Conservation (phyloP, 2,329 filamentous ascomycete species). For the Sphaerulina populicola region DNA sequence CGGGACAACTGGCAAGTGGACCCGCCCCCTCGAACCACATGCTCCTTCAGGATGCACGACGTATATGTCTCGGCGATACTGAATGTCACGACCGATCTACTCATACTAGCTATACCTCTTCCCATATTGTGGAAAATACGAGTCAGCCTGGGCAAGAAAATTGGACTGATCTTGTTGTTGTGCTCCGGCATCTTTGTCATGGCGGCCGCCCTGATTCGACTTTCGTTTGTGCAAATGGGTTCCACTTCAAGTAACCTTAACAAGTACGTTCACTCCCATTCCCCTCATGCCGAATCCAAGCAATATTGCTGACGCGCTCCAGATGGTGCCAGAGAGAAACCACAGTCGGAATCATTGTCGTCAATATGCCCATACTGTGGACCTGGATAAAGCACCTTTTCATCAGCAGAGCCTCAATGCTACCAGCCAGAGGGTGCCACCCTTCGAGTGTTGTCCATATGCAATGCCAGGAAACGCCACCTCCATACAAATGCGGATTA, state of each 20-base stretch:
- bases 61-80: slow-evolving; percentile 28
- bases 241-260: slow-evolving; percentile 30
- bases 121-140: slow-evolving; percentile 32
- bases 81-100: slow-evolving; percentile 31
- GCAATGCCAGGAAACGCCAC: background rate
- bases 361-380: slow-evolving; percentile 31
- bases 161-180: slow-evolving; percentile 31
- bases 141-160: slow-evolving; percentile 29
- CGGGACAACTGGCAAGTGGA: slow-evolving; percentile 27
- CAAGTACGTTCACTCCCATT: slow-evolving; percentile 17
- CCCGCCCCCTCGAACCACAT: slow-evolving; percentile 18
- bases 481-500: too few species aligned
- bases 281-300: background rate
- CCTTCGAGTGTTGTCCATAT: background rate
- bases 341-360: slow-evolving; percentile 31
- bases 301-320: background rate
- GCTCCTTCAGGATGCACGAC: slow-evolving; percentile 1
- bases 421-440: background rate
- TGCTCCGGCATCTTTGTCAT: slow-evolving; percentile 35
- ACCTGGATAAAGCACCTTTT: background rate
- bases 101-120: slow-evolving; percentile 30
- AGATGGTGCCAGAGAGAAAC: slow-evolving; percentile 35
- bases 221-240: slow-evolving; percentile 26
- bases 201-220: slow-evolving; percentile 30
- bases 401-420: background rate